Conservation (phyloP, 495 filamentous ascomycete genomes). For the Cladorrhinum samala region DNA sequence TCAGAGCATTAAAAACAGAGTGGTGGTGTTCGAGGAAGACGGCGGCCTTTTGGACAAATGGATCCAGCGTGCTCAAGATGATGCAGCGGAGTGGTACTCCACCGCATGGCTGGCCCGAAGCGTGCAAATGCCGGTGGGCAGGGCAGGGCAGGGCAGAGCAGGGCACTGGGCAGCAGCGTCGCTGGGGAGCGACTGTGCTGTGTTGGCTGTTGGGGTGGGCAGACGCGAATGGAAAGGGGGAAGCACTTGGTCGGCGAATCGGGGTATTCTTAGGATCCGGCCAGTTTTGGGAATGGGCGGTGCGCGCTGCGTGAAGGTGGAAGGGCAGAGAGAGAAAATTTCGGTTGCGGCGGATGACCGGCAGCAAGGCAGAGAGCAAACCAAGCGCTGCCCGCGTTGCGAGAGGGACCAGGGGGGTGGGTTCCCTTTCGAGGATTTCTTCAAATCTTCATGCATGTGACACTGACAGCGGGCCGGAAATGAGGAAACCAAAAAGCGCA, state of each 20-base stretch:
- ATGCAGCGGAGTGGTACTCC: constrained; percentile 33
- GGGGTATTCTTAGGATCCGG: background rate
- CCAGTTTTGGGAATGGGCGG: constrained; percentile 4
- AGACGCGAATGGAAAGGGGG: too few relatives aligned
- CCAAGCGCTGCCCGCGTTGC: too few relatives aligned
- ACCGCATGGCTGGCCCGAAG: constrained; percentile 29
- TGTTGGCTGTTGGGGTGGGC: background rate
- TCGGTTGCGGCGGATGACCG: constrained; percentile 24
- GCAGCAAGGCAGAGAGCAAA: too few relatives aligned
- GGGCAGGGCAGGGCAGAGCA: background rate
- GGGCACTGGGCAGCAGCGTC: constrained; percentile 1
- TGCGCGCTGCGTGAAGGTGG: background rate
- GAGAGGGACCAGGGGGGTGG: too few relatives aligned
- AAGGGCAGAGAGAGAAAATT: constrained; percentile 11
- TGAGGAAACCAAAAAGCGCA: too few relatives aligned
- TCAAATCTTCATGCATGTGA: too few relatives aligned
- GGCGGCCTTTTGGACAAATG: constrained; percentile 27
- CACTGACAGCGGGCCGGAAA: too few relatives aligned
- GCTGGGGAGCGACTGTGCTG: background rate
- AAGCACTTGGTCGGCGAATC: background rate
- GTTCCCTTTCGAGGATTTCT: too few relatives aligned
- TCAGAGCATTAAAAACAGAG: constrained; percentile 11
- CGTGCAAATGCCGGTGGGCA: background rate
- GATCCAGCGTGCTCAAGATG: constrained; percentile 38
- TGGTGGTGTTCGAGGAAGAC: constrained; percentile 16